Conservation (phyloP, 352 stramenopile species). For the Globisporangium paroecandrum region DNA sequence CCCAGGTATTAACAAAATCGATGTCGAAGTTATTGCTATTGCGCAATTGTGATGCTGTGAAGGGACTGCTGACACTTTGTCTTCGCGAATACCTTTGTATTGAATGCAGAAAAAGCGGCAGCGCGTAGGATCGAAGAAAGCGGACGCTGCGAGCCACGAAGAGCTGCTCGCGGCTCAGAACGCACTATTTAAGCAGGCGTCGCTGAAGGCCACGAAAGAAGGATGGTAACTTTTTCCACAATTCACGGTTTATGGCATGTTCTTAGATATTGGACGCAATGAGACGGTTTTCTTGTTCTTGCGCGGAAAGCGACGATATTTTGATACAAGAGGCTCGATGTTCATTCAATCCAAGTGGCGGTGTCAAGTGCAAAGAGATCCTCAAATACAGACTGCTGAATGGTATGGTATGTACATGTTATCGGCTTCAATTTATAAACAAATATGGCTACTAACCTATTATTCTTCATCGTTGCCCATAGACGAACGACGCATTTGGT, state of each 20-base stretch:
- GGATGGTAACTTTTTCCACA: constrained; percentile 43
- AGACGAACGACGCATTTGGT: not conserved
- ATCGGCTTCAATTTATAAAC: not conserved
- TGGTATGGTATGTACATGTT: not conserved
- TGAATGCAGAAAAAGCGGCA: constrained; percentile 36
- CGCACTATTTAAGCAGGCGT: constrained; percentile 70
- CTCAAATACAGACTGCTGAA: too few species aligned
- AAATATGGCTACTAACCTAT: not conserved
- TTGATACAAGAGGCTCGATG: too few species aligned
- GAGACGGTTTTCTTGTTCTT: too few species aligned
- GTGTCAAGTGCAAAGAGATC: too few species aligned
- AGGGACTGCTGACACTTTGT: not conserved
- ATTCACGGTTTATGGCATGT: not conserved
- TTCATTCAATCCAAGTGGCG: too few species aligned
- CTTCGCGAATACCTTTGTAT: not conserved
- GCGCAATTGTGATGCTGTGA: not conserved
- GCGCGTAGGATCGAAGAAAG: constrained; percentile 36
- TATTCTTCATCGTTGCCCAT: not conserved
- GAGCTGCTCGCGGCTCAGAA: constrained; percentile 72
- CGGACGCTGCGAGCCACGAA: constrained; percentile 36
- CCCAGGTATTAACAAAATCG: constrained; percentile 21
- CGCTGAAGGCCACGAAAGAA: constrained; percentile 48
- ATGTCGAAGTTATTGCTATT: not conserved
- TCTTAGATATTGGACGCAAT: too few species aligned
- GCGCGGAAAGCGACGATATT: too few species aligned